Evolutionary conservation across 768 basidiomycete species (phyloP).

Genomic region (Tylopilus sp.): DNA sequence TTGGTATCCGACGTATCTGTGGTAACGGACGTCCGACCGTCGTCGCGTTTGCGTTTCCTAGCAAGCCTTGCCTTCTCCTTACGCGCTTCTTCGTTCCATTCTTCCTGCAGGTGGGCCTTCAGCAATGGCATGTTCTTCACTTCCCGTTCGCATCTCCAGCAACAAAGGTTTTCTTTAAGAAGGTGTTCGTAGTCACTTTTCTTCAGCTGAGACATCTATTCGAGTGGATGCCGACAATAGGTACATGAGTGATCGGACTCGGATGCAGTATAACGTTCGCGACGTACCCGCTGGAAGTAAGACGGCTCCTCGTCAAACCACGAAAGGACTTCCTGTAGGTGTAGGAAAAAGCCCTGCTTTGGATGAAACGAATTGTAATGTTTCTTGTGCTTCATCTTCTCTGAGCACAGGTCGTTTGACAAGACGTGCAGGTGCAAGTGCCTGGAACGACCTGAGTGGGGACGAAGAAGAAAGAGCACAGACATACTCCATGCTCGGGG

Average conservation of each 20-base stretch:
- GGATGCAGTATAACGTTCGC: background rate
- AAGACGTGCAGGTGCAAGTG: constrained; percentile 86
- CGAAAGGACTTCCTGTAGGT: constrained; percentile 69
- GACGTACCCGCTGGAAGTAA: constrained; percentile 49
- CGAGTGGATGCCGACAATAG: too few species aligned
- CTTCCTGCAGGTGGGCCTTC: constrained; percentile 71
- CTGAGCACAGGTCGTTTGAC: constrained; percentile 71
- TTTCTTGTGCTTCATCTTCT: constrained; percentile 77
- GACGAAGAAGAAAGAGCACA: background rate
- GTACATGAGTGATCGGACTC: background rate
- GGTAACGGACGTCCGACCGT: background rate
- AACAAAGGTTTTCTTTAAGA: constrained; percentile 63
- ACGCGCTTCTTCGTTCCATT: constrained; percentile 55
- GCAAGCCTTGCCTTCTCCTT: constrained; percentile 40
- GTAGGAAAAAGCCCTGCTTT: constrained; percentile 76
- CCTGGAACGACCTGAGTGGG: constrained; percentile 33
- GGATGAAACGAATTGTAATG: constrained; percentile 94
- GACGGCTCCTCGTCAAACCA: constrained; percentile 73
- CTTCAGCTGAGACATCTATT: constrained; percentile 53
- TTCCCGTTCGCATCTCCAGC: constrained; percentile 63
- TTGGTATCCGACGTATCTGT: background rate
- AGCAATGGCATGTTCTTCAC: constrained; percentile 72
- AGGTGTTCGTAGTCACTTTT: constrained; percentile 56
- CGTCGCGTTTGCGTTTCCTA: constrained; percentile 39
- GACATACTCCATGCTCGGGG: constrained; percentile 82